Percentiles rank a stretch among this genome's conserved stretches.
phyloP scores from a whole-genome alignment of 441 rosid genomes.

The Pelargonium myrrhifolium region DNA sequence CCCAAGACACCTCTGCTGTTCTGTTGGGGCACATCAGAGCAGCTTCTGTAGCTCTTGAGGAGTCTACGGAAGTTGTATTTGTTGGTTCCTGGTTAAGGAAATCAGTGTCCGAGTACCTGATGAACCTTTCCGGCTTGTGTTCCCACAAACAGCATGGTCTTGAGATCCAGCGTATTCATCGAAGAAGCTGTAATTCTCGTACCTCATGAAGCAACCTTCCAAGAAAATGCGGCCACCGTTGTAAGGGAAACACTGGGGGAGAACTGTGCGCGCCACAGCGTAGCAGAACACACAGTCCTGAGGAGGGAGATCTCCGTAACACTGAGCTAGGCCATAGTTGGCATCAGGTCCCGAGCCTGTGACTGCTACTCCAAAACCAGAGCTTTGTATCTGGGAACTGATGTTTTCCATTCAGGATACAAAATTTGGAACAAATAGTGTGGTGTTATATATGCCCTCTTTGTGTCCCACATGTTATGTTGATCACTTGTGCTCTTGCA shows the following conservation, averaged over 20 bases:
- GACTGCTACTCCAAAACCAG: slow-evolving; percentile 50
- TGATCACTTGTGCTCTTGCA: slow-evolving; percentile 46
- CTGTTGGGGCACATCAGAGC: too few species aligned
- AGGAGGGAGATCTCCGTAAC: slow-evolving; percentile 75
- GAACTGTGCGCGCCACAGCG: slow-evolving; percentile 72
- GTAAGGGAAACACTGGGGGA: slow-evolving; percentile 78
- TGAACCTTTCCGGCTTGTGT: slow-evolving; percentile 35
- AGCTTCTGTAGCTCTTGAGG: too few species aligned
- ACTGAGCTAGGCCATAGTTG: slow-evolving; percentile 74
- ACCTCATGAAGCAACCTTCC: slow-evolving; percentile 91
- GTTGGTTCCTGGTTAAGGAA: slow-evolving; percentile 53
- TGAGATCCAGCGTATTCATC: slow-evolving; percentile 50
- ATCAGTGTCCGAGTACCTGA: slow-evolving; percentile 66
- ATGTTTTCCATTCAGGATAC: slow-evolving; percentile 69
- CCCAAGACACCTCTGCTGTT: background rate
- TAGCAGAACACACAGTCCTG: slow-evolving; percentile 80
- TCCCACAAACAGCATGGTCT: slow-evolving; percentile 63
- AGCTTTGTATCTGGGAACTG: slow-evolving; percentile 44
- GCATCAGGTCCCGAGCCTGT: slow-evolving; percentile 65
- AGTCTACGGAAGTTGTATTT: background rate
- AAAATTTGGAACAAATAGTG: slow-evolving; percentile 60
- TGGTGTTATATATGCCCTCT: slow-evolving; percentile 54
- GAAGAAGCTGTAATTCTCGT: slow-evolving; percentile 70
- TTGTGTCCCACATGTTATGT: slow-evolving; percentile 35
- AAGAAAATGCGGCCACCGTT: slow-evolving; percentile 70